Conservation (phyloP, 257 asterid genomes). For the Lithospermum erythrorhizon region DNA sequence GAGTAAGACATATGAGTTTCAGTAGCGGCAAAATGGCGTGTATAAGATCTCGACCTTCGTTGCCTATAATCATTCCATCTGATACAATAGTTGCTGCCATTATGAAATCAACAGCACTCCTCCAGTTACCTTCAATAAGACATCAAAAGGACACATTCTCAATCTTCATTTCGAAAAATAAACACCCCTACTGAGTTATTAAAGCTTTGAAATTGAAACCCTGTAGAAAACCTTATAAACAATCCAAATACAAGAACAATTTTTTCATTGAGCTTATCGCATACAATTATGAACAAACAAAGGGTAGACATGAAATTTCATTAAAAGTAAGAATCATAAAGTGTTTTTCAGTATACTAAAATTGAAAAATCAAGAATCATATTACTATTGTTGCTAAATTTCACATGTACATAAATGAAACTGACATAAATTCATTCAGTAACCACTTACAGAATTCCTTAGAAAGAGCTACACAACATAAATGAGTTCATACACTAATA, state of each 20-base stretch:
- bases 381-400: no score
- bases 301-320: not conserved
- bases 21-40: constrained; percentile 58
- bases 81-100: constrained; percentile 26
- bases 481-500: no score
- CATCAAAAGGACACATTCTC: not conserved
- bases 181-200: no score
- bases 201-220: no score
- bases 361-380: no score
- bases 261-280: not conserved
- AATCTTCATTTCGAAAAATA: no score
- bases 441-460: no score
- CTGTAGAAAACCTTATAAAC: no score
- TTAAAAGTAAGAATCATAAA: no score
- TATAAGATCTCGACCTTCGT: constrained; percentile 37
- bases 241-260: not conserved
- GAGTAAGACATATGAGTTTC: constrained; percentile 64
- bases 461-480: no score
- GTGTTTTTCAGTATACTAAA: no score
- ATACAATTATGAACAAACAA: not conserved
- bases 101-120: not conserved
- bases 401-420: no score
- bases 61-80: constrained; percentile 8
- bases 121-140: not conserved
- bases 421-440: not conserved